Base-by-base conservation (phyloP, 1,139 yeast genomes). In the Candida sojae region DNA sequence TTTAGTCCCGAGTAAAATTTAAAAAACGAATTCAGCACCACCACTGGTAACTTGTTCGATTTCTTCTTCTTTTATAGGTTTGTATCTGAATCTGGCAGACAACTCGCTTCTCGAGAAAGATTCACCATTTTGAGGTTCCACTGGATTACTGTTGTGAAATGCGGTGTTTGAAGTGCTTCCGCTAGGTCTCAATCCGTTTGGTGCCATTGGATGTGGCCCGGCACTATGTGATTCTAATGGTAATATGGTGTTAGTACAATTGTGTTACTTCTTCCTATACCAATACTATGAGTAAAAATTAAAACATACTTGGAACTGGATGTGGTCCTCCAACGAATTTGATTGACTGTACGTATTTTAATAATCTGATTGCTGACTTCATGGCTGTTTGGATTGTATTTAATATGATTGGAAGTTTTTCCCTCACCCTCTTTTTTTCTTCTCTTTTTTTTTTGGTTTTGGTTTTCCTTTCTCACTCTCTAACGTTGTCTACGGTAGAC, bases 21-120 rank as follows among this genome's bases (percentile, higher is more conserved):
- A 73, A 54, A 62, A 74, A 13, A 75, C 70, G 46, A 72, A 55
- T 28, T 73, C 83, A 39, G 96, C 95, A 54, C 96, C 96, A 43
- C 97, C 97, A 47, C 79, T 76, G 59, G 81, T 77, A 59, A 90
- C 81, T 54, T 82, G 77, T 8, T 86, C 96, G 44, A 86, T 81
- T 66, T 90, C 97, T n/a, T 61, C 55, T 26, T 81, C 88, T 49
- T 80, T 82, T 30, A 88, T 75, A 5, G 75, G 70, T 46, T 73
- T 71, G 67, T 84, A 87, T 68, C 84, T 83, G 72, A 87, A 88
- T 64, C 92, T 80, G 50, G 68, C 55, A 1, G 97, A 89, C 53
- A 90, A 78, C 52, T 84, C 80, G 46, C 81, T 70, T 61, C 93
- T 77, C 36, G 91, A 75, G 49, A 73, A 73, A 55, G 72, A 75